A percentile compares a stretch with the other conserved stretches of the same genome.
phyloP scores from a whole-genome alignment of 306 rosid genomes.

The Boehmeria nivea region DNA sequence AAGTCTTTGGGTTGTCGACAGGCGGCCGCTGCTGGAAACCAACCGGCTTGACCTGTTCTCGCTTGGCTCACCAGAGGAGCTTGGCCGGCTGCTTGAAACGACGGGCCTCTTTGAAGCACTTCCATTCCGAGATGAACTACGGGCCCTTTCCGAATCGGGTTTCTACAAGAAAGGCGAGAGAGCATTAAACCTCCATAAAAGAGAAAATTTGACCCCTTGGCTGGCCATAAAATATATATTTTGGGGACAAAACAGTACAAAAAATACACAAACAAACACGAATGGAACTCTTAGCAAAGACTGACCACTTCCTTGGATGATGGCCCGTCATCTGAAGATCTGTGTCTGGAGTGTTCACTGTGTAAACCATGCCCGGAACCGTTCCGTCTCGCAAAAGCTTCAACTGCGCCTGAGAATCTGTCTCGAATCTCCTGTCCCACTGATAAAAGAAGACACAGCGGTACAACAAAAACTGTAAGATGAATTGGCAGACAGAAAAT shows the following conservation, averaged over 20 bases:
- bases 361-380: constrained; percentile 58
- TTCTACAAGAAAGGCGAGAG: constrained; percentile 47
- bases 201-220: not conserved
- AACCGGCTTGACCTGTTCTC: constrained; percentile 68
- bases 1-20: constrained; percentile 72
- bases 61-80: constrained; percentile 84
- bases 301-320: constrained; percentile 89
- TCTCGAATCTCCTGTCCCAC: constrained; percentile 74
- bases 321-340: constrained; percentile 62
- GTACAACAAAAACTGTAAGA: too few species aligned
- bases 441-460: constrained; percentile 19
- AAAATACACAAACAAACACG: not conserved
- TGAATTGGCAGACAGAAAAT: too few species aligned
- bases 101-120: constrained; percentile 79
- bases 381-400: constrained; percentile 90
- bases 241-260: too few species aligned
- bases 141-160: constrained; percentile 66
- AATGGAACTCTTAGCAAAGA: not conserved
- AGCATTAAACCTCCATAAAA: not conserved
- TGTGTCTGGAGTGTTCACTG: constrained; percentile 67
- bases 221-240: not conserved
- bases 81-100: constrained; percentile 71
- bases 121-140: constrained; percentile 79
- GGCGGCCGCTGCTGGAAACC: constrained; percentile 76
- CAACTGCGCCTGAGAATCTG: constrained; percentile 75